Evolutionary conservation across 2,329 filamentous ascomycete species (phyloP).

Genomic region (Sporothrix schenckii): DNA sequence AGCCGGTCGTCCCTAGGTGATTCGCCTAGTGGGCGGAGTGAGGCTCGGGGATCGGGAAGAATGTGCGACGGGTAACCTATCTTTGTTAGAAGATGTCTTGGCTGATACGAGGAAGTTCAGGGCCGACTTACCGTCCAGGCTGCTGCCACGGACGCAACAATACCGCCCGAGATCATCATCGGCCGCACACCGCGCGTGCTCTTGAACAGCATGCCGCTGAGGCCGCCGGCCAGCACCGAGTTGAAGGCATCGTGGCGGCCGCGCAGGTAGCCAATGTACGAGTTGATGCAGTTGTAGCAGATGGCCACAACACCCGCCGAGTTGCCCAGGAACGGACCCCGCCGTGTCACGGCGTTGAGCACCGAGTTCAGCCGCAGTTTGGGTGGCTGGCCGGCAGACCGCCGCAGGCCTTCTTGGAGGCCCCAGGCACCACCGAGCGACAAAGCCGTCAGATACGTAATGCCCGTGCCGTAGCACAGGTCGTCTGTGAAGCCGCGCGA

Average conservation of each 20-base stretch:
- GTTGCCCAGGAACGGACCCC: constrained; percentile 95
- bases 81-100: background rate
- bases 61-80: constrained; percentile 37
- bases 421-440: constrained; percentile 89
- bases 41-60: constrained; percentile 37
- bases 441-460: constrained; percentile 88
- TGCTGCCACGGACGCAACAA: constrained; percentile 84
- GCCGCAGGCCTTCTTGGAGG: constrained; percentile 81
- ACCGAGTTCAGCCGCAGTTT: constrained; percentile 93
- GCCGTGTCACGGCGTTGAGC: constrained; percentile 88
- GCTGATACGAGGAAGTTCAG: background rate
- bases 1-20: background rate
- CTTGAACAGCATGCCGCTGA: constrained; percentile 96
- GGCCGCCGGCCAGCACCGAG: constrained; percentile 77
- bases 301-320: constrained; percentile 94
- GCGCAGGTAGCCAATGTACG: constrained; percentile 73
- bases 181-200: constrained; percentile 86
- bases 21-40: background rate
- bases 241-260: constrained; percentile 91
- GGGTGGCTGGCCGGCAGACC: constrained; percentile 75
- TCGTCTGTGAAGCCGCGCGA: constrained; percentile 98
- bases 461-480: constrained; percentile 94
- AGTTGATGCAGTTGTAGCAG: constrained; percentile 93
- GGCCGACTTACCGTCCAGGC: constrained; percentile 78
- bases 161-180: constrained; percentile 91